Conservation (phyloP, 176 grass and related monocot species). For the Canna indica region DNA sequence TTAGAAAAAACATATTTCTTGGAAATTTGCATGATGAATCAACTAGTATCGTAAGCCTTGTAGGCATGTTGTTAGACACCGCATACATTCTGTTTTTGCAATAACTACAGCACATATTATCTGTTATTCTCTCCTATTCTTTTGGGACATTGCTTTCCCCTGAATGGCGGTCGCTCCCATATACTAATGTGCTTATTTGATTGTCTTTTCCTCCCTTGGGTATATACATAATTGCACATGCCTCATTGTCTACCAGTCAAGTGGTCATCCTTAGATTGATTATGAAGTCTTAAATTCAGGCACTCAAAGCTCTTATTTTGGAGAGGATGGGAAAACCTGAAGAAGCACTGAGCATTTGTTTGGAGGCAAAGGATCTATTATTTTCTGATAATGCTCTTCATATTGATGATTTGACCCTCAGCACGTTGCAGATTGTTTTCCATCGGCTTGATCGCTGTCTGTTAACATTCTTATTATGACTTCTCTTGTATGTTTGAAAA, state of each 20-base stretch:
- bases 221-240: not conserved
- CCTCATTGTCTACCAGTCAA: not conserved
- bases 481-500: conserved; percentile 9
- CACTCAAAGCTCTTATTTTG: conserved; percentile 92
- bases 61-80: not conserved
- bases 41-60: not conserved
- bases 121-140: not conserved
- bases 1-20: not conserved
- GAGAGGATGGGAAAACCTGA: conserved; percentile 96
- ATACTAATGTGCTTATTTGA: not conserved
- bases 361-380: conserved; percentile 70
- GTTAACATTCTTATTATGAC: conserved; percentile 13
- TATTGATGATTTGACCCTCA: conserved; percentile 92
- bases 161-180: no score
- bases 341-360: conserved; percentile 60
- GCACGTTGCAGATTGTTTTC: conserved; percentile 91
- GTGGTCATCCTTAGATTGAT: not conserved
- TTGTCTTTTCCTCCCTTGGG: not conserved
- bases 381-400: conserved; percentile 62
- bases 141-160: not conserved
- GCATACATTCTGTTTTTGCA: not conserved
- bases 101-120: not conserved
- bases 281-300: conserved; percentile 27
- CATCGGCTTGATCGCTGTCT: conserved; percentile 81
- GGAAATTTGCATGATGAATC: no score